phyloP scores from a whole-genome alignment of 108 stramenopile genomes.

The Nitzschia sp. region DNA sequence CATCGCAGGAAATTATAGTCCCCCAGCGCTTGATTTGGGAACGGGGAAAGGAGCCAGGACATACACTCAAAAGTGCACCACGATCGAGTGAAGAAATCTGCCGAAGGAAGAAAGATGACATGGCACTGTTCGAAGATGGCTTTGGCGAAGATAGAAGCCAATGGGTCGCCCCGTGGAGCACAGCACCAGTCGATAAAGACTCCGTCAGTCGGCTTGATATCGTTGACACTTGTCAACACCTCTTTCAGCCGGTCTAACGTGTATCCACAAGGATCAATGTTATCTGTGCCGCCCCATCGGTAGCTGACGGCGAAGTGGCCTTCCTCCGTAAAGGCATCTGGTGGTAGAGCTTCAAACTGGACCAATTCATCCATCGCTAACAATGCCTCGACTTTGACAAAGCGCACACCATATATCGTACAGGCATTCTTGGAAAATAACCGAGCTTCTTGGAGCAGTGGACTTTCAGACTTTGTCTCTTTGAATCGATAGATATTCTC shows the following conservation, averaged over 20 bases:
- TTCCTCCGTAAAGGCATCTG: neutral
- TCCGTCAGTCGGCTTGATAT: neutral
- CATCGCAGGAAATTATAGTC: neutral
- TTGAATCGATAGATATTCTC: neutral
- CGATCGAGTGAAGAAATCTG: neutral
- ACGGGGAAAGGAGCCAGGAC: constrained; percentile 6
- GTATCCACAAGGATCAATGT: neutral
- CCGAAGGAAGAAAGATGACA: constrained; percentile 7
- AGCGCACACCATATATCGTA: neutral
- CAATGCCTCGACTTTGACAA: neutral
- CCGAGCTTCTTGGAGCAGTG: neutral
- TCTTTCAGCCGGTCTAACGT: neutral
- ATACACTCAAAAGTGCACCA: constrained; percentile 11
- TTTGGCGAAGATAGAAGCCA: neutral
- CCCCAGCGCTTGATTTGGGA: constrained; percentile 4
- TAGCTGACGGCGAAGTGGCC: neutral
- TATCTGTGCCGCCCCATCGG: neutral
- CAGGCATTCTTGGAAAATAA: neutral
- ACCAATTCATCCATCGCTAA: neutral
- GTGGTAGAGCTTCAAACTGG: neutral
- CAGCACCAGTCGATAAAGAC: constrained; percentile 8
- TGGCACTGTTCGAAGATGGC: constrained; percentile 9
- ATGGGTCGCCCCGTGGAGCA: neutral
- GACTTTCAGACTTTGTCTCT: neutral
- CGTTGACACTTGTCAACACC: neutral